Conservation (phyloP, 345 rosid species). For the Syzygium grande region DNA sequence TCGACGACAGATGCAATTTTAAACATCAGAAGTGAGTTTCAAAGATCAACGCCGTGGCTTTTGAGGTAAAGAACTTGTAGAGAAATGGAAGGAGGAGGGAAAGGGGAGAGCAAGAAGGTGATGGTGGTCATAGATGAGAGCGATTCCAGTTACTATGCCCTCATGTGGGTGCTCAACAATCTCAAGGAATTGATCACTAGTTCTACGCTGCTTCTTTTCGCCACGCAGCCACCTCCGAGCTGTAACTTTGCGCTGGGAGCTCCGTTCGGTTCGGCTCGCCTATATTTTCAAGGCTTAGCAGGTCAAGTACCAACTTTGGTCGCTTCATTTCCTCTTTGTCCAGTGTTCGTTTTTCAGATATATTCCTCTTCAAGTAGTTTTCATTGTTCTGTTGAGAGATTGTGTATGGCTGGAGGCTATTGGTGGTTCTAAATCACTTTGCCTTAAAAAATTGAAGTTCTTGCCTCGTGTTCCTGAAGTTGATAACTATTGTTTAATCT, state of each 20-base stretch:
- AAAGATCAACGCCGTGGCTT: neutral
- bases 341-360: neutral
- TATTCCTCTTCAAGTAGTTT: neutral
- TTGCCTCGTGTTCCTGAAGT: neutral
- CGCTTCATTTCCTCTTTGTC: neutral
- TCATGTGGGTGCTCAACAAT: constrained; percentile 37
- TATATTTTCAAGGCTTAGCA: constrained; percentile 23
- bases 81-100: constrained; percentile 1
- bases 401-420: neutral
- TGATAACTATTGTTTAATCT: neutral
- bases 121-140: constrained; percentile 50
- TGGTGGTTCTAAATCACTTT: neutral
- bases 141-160: constrained; percentile 30
- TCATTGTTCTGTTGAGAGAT: neutral
- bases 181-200: constrained; percentile 21
- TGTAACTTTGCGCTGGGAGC: neutral
- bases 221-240: constrained; percentile 22
- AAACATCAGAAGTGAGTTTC: neutral
- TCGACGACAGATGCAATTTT: neutral
- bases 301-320: constrained; percentile 2
- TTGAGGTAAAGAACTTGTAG: neutral
- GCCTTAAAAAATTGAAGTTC: neutral
- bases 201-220: constrained; percentile 19
- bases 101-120: constrained; percentile 24
- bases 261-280: constrained; percentile 13